phyloP scores from a whole-genome alignment of 1,284 basidiomycete species.

The Amylostereum chailletii region DNA sequence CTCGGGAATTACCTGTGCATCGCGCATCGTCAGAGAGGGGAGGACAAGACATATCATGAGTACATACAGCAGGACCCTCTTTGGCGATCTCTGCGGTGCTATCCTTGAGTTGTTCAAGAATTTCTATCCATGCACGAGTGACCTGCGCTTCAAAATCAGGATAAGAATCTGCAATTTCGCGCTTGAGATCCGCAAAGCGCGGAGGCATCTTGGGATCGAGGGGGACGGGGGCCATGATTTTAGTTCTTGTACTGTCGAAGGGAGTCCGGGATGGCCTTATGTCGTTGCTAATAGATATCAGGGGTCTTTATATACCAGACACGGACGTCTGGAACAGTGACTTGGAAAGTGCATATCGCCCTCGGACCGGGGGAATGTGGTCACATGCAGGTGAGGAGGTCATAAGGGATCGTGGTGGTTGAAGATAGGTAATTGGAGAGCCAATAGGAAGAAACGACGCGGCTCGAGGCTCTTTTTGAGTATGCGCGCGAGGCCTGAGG shows the following conservation, averaged over 20 bases:
- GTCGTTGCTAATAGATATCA: too few relatives aligned
- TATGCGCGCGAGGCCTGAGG: too few relatives aligned
- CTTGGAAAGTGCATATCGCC: too few relatives aligned
- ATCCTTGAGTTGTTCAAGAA: conserved; percentile 40
- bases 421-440: background rate
- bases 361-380: too few relatives aligned
- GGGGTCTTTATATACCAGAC: too few relatives aligned
- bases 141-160: conserved; percentile 42
- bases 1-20: conserved; percentile 45
- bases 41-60: background rate
- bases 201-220: conserved; percentile 18
- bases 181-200: conserved; percentile 47
- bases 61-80: conserved; percentile 40
- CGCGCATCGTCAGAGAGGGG: background rate
- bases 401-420: too few relatives aligned
- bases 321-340: too few relatives aligned
- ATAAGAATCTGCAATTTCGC: conserved; percentile 40
- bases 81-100: conserved; percentile 34
- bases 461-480: background rate
- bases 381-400: too few relatives aligned
- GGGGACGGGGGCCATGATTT: too few relatives aligned
- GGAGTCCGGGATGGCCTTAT: too few relatives aligned
- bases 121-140: conserved; percentile 47
- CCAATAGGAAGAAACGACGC: conserved; percentile 3
- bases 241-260: too few relatives aligned